These are phyloP conservation scores for Crithidia brevicula DNA, from an alignment of 208 protist species.

Conservation along the genomic window DNA sequence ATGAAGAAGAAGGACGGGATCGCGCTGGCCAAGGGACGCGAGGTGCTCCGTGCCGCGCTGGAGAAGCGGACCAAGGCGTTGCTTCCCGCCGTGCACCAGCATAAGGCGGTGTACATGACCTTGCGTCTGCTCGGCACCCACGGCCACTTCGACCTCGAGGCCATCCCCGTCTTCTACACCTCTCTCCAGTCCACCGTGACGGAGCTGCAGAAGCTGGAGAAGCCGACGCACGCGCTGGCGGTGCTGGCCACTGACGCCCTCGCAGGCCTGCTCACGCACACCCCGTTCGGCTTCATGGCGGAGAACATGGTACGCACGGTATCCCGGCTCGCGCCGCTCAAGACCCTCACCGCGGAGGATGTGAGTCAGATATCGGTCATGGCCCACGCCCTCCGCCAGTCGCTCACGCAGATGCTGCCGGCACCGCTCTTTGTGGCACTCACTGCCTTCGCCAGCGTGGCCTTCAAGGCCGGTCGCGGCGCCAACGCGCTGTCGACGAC, in stretches of 20 bases:
- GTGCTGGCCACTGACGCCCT: constrained; percentile 68
- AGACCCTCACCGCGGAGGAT: constrained; percentile 58
- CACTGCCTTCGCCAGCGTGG: constrained; percentile 69
- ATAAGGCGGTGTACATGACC: constrained; percentile 61
- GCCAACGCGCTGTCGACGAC: constrained; percentile 75
- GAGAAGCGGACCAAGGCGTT: constrained; percentile 54
- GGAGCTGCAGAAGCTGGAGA: constrained; percentile 22
- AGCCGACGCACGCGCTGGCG: constrained; percentile 49
- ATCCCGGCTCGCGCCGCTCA: constrained; percentile 51
- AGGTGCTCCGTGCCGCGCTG: constrained; percentile 62
- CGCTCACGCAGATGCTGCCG: constrained; percentile 79
- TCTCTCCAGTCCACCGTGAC: constrained; percentile 50
- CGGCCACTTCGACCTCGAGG: constrained; percentile 56
- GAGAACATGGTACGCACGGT: constrained; percentile 63
- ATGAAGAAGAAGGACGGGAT: constrained; percentile 78
- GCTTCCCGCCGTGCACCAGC: constrained; percentile 37
- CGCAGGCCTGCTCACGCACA: constrained; percentile 56
- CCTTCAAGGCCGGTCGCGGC: constrained; percentile 84
- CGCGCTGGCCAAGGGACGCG: constrained; percentile 76
- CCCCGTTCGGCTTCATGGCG: constrained; percentile 58
- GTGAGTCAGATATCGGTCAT: constrained; percentile 70
- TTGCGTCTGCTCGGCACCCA: constrained; percentile 76
- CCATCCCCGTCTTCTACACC: constrained; percentile 63
- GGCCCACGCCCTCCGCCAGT: constrained; percentile 64
- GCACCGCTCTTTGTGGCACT: constrained; percentile 82